Evolutionary conservation across 2,329 filamentous ascomycete species (phyloP).

Genomic region (Colletotrichum falcatum): DNA sequence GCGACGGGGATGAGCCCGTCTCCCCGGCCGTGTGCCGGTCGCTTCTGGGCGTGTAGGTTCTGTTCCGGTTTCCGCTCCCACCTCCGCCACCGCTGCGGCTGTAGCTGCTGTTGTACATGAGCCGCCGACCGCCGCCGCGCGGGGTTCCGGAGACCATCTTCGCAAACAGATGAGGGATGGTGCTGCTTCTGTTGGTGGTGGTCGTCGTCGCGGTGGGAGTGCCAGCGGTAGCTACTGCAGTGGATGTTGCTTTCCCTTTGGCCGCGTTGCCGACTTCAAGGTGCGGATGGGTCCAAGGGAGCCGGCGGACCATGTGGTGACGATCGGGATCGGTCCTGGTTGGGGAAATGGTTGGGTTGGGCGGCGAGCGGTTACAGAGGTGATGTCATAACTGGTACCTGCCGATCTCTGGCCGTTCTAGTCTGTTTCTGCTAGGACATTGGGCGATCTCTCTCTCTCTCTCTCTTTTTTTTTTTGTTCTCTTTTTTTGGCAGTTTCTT

Average conservation of each 20-base stretch:
- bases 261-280: slow-evolving; percentile 28
- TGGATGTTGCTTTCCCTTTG: not conserved
- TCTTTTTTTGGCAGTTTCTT: not conserved
- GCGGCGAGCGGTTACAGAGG: not conserved
- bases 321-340: not conserved
- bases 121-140: slow-evolving; percentile 27
- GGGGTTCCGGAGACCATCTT: slow-evolving; percentile 30
- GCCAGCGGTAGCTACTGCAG: not conserved
- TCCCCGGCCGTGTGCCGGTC: not conserved
- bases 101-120: slow-evolving; percentile 23
- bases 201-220: not conserved
- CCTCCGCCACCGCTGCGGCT: not conserved
- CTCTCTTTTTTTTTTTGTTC: not conserved
- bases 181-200: not conserved
- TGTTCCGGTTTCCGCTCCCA: not conserved
- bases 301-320: slow-evolving; percentile 34
- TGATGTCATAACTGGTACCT: not conserved
- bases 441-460: no score
- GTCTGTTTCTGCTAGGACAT: not conserved
- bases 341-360: not conserved
- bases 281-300: slow-evolving; percentile 38
- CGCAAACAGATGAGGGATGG: not conserved
- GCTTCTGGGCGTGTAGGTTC: slow-evolving; percentile 2
- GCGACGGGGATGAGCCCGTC: slow-evolving; percentile 15
- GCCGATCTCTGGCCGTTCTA: not conserved